A percentile compares a stretch with the other conserved stretches of the same genome.
phyloP scores from a whole-genome alignment of 768 basidiomycete species.

The Pleurotus platypus region DNA sequence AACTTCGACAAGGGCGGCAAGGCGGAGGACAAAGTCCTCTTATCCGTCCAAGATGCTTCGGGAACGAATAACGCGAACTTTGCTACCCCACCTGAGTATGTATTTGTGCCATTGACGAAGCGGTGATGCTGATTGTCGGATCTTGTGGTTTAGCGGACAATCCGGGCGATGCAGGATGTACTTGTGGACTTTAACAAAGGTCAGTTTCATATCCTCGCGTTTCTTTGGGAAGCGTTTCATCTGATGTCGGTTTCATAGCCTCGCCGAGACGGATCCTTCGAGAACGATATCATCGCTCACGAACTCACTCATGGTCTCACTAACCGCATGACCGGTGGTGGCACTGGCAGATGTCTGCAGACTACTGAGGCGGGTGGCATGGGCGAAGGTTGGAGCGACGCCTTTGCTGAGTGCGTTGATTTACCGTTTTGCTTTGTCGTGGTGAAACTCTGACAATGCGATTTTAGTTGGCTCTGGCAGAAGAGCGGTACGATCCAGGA shows the following conservation, averaged over 20 bases:
- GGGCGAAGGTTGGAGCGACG: constrained; percentile 50
- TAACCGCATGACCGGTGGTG: constrained; percentile 11
- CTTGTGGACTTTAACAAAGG: constrained; percentile 17
- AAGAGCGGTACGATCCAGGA: constrained; percentile 17
- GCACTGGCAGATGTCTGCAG: constrained; percentile 41
- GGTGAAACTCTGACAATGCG: constrained; percentile 17
- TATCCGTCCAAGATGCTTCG: constrained; percentile 46
- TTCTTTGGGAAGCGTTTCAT: no score
- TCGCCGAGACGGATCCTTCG: constrained; percentile 43
- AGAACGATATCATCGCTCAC: constrained; percentile 31
- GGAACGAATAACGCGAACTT: constrained; percentile 43
- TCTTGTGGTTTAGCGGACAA: constrained; percentile 21
- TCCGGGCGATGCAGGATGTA: constrained; percentile 25
- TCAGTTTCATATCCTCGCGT: background rate
- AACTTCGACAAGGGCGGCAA: constrained; percentile 51
- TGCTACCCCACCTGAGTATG: constrained; percentile 41
- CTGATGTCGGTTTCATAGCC: constrained; percentile 18
- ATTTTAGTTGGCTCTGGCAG: constrained; percentile 19
- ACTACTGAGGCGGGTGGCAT: constrained; percentile 46
- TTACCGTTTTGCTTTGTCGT: constrained; percentile 2
- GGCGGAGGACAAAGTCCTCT: constrained; percentile 45
- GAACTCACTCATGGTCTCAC: constrained; percentile 4
- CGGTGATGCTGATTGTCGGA: background rate
- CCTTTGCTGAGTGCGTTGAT: constrained; percentile 12
- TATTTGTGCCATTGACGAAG: background rate